These are phyloP conservation scores for Penicillium sp. DNA, from an alignment of 2,329 filamentous ascomycete species.

Conservation along the genomic window DNA sequence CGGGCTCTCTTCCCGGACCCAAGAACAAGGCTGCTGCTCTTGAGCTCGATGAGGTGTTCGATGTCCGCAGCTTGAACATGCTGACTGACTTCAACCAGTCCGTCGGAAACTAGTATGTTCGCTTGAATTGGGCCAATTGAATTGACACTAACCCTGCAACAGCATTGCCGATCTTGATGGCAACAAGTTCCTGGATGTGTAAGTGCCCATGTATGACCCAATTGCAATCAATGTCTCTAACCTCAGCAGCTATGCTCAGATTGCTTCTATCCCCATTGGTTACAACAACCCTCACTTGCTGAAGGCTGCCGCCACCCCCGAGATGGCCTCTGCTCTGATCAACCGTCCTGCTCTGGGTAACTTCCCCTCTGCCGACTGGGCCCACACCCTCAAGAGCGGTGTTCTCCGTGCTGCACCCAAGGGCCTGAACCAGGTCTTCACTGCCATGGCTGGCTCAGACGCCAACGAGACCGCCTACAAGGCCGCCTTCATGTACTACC, in stretches of 20 bases:
- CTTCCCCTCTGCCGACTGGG: constrained; percentile 87
- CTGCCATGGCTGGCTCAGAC: constrained; percentile 83
- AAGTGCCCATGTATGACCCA: constrained; percentile 23
- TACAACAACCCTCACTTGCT: constrained; percentile 85
- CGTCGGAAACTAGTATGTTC: constrained; percentile 71
- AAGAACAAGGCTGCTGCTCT: constrained; percentile 68
- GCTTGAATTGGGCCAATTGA: neutral
- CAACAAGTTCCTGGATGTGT: constrained; percentile 55
- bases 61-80: constrained; percentile 84
- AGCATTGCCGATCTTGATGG: constrained; percentile 54
- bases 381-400: constrained; percentile 70
- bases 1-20: constrained; percentile 72
- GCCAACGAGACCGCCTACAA: constrained; percentile 96
- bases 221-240: neutral
- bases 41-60: constrained; percentile 77
- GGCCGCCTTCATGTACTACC: constrained; percentile 91
- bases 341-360: constrained; percentile 89
- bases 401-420: constrained; percentile 76
- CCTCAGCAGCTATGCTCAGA: constrained; percentile 68
- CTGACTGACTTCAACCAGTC: constrained; percentile 74
- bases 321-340: constrained; percentile 79
- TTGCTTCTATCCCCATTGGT: constrained; percentile 86
- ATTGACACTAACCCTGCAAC: constrained; percentile 19
- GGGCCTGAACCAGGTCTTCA: constrained; percentile 79
- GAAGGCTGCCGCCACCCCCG: constrained; percentile 69